phyloP scores from a whole-genome alignment of 768 basidiomycete species.

The Saitozyma sp. region DNA sequence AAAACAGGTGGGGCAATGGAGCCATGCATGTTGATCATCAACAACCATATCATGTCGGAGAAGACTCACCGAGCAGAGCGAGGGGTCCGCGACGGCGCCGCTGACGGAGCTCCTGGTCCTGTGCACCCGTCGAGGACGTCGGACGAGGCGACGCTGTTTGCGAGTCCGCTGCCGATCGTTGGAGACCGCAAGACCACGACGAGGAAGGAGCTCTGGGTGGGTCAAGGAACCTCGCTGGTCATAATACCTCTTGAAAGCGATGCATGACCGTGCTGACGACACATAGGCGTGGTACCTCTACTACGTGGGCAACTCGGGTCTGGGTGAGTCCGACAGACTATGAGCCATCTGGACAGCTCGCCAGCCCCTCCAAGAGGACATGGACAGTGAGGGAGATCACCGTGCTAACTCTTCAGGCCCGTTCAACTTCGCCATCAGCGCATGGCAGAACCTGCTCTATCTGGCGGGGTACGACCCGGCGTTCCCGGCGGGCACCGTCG shows the following conservation, averaged over 20 bases:
- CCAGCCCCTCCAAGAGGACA: not conserved
- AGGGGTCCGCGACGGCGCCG: no score
- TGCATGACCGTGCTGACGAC: not conserved
- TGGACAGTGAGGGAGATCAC: not conserved
- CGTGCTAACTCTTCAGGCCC: slow-evolving; percentile 21
- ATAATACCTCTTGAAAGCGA: not conserved
- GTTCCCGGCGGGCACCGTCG: slow-evolving; percentile 27
- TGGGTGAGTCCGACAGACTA: slow-evolving; percentile 19
- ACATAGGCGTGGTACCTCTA: slow-evolving; percentile 42
- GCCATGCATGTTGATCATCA: no score
- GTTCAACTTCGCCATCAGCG: slow-evolving; percentile 46
- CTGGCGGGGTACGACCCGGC: slow-evolving; percentile 45
- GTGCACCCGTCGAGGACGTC: not conserved
- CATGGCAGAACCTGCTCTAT: slow-evolving; percentile 45
- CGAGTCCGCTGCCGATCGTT: slow-evolving; percentile 37
- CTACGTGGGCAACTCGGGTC: slow-evolving; percentile 41
- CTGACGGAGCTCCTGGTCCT: no score
- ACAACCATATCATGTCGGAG: no score
- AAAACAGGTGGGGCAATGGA: no score
- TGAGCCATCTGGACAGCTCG: not conserved
- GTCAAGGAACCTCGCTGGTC: slow-evolving; percentile 2
- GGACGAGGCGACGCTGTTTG: slow-evolving; percentile 41
- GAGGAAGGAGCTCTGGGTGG: slow-evolving; percentile 43
- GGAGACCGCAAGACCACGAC: slow-evolving; percentile 40
- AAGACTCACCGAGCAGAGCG: no score